Conservation (phyloP, 2,329 filamentous ascomycete species). For the Phialocephala sp. region DNA sequence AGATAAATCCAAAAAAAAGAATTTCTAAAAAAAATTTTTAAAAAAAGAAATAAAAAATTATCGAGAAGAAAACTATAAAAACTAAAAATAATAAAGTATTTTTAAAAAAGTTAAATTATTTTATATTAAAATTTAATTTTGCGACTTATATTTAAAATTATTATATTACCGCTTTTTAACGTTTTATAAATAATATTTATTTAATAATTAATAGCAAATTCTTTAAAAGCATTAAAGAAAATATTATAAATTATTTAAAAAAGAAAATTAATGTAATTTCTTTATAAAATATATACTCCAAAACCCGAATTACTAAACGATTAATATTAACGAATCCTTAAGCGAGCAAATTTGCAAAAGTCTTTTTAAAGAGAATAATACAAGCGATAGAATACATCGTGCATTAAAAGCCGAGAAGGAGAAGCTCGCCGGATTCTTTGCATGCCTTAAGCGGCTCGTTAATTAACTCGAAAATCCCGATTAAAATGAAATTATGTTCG, state of each 20-base stretch:
- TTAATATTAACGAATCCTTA: not conserved
- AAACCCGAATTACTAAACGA: not conserved
- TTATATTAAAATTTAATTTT: conserved; percentile 61
- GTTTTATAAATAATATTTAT: conserved; percentile 62
- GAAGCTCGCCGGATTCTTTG: conserved; percentile 4
- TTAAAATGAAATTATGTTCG: not conserved
- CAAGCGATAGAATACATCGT: not conserved
- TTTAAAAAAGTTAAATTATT: conserved; percentile 56
- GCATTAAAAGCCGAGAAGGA: conserved; percentile 1
- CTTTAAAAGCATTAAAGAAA: conserved; percentile 11
- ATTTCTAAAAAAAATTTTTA: conserved; percentile 45
- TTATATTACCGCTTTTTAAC: conserved; percentile 68
- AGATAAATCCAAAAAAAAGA: conserved; percentile 6
- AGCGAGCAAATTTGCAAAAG: conserved; percentile 12
- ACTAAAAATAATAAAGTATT: not conserved
- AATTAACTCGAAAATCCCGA: not conserved
- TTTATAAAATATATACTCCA: not conserved
- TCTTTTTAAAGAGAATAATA: conserved; percentile 5
- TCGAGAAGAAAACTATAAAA: not conserved
- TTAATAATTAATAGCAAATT: conserved; percentile 11
- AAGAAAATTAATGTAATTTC: conserved; percentile 7
- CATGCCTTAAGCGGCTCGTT: conserved; percentile 1
- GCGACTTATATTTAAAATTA: conserved; percentile 70
- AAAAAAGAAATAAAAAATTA: no score
- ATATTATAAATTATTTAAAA: conserved; percentile 15